phyloP scores from a whole-genome alignment of 2,329 filamentous ascomycete species.

The Colletotrichum musae region DNA sequence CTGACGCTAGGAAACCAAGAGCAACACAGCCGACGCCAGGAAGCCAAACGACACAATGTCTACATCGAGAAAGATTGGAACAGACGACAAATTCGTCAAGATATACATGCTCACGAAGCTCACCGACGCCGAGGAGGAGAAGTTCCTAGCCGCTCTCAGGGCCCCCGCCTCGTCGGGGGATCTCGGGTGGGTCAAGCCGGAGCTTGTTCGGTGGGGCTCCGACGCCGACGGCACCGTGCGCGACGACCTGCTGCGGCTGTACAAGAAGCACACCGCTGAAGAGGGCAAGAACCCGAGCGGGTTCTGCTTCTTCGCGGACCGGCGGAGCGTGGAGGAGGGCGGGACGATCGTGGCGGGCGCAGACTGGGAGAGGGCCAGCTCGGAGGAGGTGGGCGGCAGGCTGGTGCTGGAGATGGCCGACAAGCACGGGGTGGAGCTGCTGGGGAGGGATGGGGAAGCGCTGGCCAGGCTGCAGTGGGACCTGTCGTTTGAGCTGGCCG shows the following conservation, averaged over 20 bases:
- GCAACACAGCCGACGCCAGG: too few relatives aligned
- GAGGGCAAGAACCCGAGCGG: accelerated
- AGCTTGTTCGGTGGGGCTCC: background rate
- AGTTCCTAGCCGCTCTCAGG: background rate
- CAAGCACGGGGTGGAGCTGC: background rate
- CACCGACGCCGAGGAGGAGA: background rate
- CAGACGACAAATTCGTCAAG: background rate
- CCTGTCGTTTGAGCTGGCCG: background rate
- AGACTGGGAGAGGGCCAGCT: background rate
- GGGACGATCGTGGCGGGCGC: background rate
- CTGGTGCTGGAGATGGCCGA: background rate
- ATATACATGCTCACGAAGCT: background rate
- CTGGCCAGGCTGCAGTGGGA: background rate
- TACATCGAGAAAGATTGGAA: too few relatives aligned
- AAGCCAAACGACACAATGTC: too few relatives aligned
- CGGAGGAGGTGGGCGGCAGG: background rate
- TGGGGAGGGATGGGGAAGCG: accelerated
- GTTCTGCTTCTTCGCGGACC: background rate
- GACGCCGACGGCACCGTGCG: background rate
- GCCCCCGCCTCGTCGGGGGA: too few relatives aligned
- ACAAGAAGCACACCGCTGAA: background rate
- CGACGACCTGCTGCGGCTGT: background rate
- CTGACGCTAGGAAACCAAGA: too few relatives aligned
- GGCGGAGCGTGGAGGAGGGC: conserved; percentile 9
- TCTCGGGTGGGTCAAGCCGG: background rate